Conservation (phyloP, 495 filamentous ascomycete genomes). For the Lasiosphaeria miniovina region DNA sequence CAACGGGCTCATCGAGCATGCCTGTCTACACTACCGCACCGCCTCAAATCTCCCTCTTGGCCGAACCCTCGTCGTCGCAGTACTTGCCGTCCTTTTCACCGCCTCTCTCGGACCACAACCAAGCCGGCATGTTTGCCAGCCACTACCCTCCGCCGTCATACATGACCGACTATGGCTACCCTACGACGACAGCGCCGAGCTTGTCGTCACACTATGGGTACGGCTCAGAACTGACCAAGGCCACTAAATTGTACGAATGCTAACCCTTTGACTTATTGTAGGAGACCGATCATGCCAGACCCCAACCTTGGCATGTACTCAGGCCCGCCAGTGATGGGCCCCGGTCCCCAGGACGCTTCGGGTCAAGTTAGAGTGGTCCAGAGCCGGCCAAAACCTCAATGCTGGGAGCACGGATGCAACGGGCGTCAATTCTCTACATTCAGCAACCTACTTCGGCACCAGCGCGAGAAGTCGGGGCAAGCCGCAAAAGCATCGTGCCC, state of each 20-base stretch:
- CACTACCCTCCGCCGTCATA: conserved; percentile 30
- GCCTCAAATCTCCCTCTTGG: conserved; percentile 42
- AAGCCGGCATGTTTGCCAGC: conserved; percentile 34
- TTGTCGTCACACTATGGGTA: conserved; percentile 47
- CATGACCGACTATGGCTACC: conserved; percentile 39
- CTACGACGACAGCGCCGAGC: conserved; percentile 35
- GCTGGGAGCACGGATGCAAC: conserved; percentile 95
- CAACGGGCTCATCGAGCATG: conserved; percentile 34
- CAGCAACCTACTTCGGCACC: conserved; percentile 87
- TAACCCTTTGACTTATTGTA: conserved; percentile 18
- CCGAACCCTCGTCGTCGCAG: conserved; percentile 40
- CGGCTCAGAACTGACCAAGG: conserved; percentile 7
- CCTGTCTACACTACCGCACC: conserved; percentile 48
- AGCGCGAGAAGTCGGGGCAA: conserved; percentile 89
- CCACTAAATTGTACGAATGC: conserved; percentile 4
- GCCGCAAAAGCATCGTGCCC: conserved; percentile 83
- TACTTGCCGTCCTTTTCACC: conserved; percentile 46
- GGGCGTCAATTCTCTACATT: conserved; percentile 93
- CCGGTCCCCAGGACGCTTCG: conserved; percentile 28
- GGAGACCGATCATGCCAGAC: conserved; percentile 38
- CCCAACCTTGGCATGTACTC: conserved; percentile 43
- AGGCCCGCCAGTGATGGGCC: conserved; percentile 31
- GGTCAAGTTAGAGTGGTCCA: conserved; percentile 67
- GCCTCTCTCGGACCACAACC: conserved; percentile 40
- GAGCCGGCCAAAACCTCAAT: conserved; percentile 81